Evolutionary conservation across 139 green algal species (phyloP).

Genomic region (Tetraselmis chui): DNA sequence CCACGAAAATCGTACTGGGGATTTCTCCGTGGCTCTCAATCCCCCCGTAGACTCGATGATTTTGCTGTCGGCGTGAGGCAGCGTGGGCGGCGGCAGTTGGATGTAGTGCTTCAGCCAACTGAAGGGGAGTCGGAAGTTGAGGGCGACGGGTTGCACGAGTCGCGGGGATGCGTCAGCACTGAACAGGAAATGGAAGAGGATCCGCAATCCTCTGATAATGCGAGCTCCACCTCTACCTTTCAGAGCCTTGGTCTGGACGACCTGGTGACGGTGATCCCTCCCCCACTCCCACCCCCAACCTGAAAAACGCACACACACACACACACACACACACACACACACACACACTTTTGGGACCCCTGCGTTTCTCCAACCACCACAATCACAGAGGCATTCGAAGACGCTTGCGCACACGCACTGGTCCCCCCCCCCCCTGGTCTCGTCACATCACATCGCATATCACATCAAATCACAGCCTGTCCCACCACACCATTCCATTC

Average conservation of each 20-base stretch:
- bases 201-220: not conserved
- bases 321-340: not conserved
- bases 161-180: not conserved
- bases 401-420: too few species aligned
- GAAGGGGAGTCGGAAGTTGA: not conserved
- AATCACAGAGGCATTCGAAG: too few species aligned
- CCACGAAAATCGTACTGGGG: too few species aligned
- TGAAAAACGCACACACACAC: not conserved
- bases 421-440: too few species aligned
- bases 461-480: not conserved
- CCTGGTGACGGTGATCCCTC: not conserved
- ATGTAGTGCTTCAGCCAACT: not conserved
- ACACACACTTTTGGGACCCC: not conserved
- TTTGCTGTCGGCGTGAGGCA: not conserved
- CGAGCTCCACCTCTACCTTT: not conserved
- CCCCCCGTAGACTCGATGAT: too few species aligned
- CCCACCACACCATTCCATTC: not conserved
- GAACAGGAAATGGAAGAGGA: not conserved
- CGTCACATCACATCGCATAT: not conserved
- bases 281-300: not conserved
- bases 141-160: too few species aligned
- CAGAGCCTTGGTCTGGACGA: not conserved
- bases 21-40: too few species aligned
- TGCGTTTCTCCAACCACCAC: not conserved
- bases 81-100: not conserved